phyloP scores from a whole-genome alignment of 2,329 filamentous ascomycete genomes.

The Grosmannia clavigera region DNA sequence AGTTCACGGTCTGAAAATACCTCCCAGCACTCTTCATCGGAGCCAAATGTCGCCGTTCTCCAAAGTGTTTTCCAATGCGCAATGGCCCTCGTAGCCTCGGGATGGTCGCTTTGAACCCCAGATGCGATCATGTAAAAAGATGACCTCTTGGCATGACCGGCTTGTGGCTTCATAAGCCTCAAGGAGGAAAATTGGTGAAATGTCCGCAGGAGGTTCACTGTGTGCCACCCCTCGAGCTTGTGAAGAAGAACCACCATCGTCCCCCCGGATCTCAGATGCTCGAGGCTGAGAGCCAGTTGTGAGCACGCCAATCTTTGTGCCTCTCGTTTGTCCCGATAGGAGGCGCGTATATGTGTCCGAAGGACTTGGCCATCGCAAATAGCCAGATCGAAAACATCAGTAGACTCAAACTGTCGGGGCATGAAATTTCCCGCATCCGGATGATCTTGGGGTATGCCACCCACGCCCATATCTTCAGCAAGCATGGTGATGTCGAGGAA shows the following conservation, averaged over 20 bases:
- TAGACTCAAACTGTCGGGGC: conserved; percentile 21
- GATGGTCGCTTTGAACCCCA: conserved; percentile 21
- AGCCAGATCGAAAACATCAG: conserved; percentile 29
- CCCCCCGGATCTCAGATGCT: conserved; percentile 31
- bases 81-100: conserved; percentile 23
- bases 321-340: conserved; percentile 23
- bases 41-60: conserved; percentile 25
- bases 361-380: conserved; percentile 36
- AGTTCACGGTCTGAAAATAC: conserved; percentile 8
- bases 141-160: conserved; percentile 26
- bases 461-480: conserved; percentile 30
- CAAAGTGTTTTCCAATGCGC: conserved; percentile 27
- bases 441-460: conserved; percentile 20
- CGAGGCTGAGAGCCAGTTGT: conserved; percentile 32
- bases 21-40: conserved; percentile 14
- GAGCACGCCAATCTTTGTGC: conserved; percentile 21
- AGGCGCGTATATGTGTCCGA: conserved; percentile 21
- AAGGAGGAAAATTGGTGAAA: conserved; percentile 31
- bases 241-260: conserved; percentile 40
- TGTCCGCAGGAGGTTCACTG: conserved; percentile 21
- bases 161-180: conserved; percentile 30
- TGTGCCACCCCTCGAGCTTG: conserved; percentile 28
- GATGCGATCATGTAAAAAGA: conserved; percentile 42
- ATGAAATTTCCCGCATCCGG: conserved; percentile 19
- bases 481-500: conserved; percentile 40